phyloP scores from a whole-genome alignment of 164 flowering plant genomes.

The Chimonanthus salicifolius region DNA sequence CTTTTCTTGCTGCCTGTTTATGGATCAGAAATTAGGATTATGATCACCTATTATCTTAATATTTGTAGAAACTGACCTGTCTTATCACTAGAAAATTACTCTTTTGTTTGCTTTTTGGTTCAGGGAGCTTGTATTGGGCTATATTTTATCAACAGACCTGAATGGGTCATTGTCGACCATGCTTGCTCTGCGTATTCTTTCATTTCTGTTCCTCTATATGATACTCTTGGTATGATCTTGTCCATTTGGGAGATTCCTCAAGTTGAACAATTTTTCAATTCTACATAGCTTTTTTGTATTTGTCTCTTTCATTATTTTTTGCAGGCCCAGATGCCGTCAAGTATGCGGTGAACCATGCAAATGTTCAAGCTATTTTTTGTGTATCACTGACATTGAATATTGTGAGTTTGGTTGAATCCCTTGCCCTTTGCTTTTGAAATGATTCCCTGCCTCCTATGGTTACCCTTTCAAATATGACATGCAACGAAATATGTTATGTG shows the following conservation, averaged over 20 bases:
- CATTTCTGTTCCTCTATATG: constrained; percentile 92
- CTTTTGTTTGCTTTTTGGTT: constrained; percentile 5
- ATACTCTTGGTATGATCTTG: constrained; percentile 74
- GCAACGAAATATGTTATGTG: neutral
- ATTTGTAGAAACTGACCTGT: neutral
- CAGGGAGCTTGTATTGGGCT: constrained; percentile 86
- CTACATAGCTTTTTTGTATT: neutral
- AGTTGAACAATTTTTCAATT: neutral
- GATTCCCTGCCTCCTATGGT: neutral
- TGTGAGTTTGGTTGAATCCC: constrained; percentile 40
- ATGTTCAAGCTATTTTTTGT: constrained; percentile 75
- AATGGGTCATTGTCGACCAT: constrained; percentile 96
- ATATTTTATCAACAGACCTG: constrained; percentile 92
- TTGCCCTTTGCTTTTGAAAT: neutral
- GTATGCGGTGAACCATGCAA: constrained; percentile 73
- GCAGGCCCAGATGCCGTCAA: constrained; percentile 95
- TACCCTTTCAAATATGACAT: neutral
- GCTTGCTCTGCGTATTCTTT: constrained; percentile 97
- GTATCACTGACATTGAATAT: constrained; percentile 59
- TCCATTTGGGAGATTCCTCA: constrained; percentile 1
- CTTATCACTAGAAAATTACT: constrained; percentile 4
- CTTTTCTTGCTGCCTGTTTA: neutral
- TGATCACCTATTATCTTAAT: neutral
- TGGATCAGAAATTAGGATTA: neutral
- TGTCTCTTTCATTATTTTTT: constrained; percentile 4